Evolutionary conservation across 352 stramenopile genomes (phyloP).

Genomic region (Globisporangium heterothallicum): DNA sequence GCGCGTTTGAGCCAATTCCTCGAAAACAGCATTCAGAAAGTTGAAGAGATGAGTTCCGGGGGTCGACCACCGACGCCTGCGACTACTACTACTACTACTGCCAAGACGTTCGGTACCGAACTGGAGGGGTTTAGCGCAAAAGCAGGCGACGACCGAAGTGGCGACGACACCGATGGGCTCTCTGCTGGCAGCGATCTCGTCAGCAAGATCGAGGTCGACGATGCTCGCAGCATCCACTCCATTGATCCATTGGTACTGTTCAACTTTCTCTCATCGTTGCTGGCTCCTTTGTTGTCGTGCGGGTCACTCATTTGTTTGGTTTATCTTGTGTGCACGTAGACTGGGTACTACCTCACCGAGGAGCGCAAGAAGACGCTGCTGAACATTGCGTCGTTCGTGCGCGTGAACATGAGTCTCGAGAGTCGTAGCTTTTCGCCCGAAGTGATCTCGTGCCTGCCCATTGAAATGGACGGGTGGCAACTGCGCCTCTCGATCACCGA

Average conservation of each 20-base stretch:
- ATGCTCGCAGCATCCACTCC: conserved; percentile 35
- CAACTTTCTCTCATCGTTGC: neutral
- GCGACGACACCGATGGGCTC: conserved; percentile 37
- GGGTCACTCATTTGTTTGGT: neutral
- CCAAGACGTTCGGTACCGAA: conserved; percentile 23
- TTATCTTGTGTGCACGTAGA: conserved; percentile 17
- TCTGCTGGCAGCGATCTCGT: conserved; percentile 29
- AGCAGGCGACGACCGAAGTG: conserved; percentile 27
- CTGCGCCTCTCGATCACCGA: conserved; percentile 80
- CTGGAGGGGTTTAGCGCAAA: conserved; percentile 20
- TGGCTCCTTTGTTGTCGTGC: no score
- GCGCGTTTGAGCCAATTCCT: conserved; percentile 53
- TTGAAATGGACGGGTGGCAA: conserved; percentile 86
- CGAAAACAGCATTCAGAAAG: conserved; percentile 60
- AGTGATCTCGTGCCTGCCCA: conserved; percentile 81
- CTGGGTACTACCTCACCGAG: conserved; percentile 55
- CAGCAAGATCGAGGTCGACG: conserved; percentile 60
- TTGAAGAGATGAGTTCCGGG: conserved; percentile 78
- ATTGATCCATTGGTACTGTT: conserved; percentile 34
- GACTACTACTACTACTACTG: conserved; percentile 20
- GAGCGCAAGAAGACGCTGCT: conserved; percentile 58
- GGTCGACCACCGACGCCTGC: conserved; percentile 20
- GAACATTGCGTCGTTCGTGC: conserved; percentile 70
- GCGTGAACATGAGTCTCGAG: conserved; percentile 78
- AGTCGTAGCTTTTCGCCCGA: conserved; percentile 79